Evolutionary conservation across 75 land plant genomes (phyloP), one percentile per base, ranked within the genome.

Genomic region (Larix kaempferi): DNA sequence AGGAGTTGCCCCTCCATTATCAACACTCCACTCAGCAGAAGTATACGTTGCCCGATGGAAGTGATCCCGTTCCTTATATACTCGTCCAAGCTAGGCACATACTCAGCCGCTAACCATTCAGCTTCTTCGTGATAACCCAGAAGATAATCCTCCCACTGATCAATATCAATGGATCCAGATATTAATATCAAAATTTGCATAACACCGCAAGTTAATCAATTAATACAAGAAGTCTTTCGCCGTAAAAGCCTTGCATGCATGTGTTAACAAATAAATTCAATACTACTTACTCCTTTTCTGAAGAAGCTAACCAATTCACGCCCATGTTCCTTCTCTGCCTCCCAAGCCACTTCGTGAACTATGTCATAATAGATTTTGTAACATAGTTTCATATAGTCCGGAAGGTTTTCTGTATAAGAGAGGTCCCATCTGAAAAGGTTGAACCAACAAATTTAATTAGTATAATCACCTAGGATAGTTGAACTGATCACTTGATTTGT

Each of bases 131-230:
- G 25, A 44, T 66, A 56, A 33, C 87, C 76, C n/a, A 75, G 73
- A 23, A 84, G 67, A 37, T 76, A 86, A 29, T 77, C 80, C 56
- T 78, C 79, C 93, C 90, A 89, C 89, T 88, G 59, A n/a, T n/a
- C n/a, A n/a, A n/a, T n/a, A n/a, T n/a, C n/a, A n/a, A n/a, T n/a
- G n/a, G n/a, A n/a, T n/a, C n/a, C n/a, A n/a, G n/a, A n/a, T n/a
- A n/a, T n/a, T n/a, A n/a, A n/a, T n/a, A n/a, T 4, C 11, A 22
- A 39, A 59, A 21, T 74, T 29, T 16, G 62, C 21, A 57, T 26
- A 12, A 49, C 3, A 55, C 6, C 22, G 27, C 57, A 55, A 2
- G 12, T 19, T 26, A 49, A 22, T n/a, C 17, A 13, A 64, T n/a
- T n/a, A n/a, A n/a, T n/a, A n/a, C n/a, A n/a, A n/a, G n/a, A n/a